Conservation (phyloP, 148 eudicot genomes). For the Silene latifolia region DNA sequence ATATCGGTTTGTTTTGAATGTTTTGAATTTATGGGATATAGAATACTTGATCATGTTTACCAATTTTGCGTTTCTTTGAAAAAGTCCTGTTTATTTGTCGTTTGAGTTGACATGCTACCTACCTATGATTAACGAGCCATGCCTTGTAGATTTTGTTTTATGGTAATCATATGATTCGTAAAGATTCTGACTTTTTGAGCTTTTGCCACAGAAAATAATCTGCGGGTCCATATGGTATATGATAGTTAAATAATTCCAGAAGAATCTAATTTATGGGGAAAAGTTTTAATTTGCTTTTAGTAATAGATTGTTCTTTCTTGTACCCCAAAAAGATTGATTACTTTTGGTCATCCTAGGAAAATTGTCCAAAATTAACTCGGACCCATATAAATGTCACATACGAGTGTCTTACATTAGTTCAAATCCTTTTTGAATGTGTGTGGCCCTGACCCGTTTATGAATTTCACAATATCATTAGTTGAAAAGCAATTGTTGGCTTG, state of each 20-base stretch:
- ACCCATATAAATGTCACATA: background rate
- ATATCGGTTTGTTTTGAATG: too few species aligned
- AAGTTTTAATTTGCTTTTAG: background rate
- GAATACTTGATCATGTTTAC: too few species aligned
- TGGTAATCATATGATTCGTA: background rate
- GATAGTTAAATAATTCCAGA: background rate
- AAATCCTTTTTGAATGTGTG: background rate
- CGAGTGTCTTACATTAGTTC: background rate
- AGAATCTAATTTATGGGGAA: background rate
- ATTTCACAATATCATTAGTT: background rate
- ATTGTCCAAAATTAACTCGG: background rate
- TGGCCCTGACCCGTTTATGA: background rate
- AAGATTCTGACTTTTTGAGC: background rate
- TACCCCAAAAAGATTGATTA: background rate
- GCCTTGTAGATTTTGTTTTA: too few species aligned
- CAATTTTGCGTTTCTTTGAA: too few species aligned
- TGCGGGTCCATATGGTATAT: background rate
- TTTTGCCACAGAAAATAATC: background rate
- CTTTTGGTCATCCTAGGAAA: conserved; percentile 5
- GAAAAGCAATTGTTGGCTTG: conserved; percentile 9
- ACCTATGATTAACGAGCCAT: too few species aligned
- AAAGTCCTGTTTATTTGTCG: too few species aligned
- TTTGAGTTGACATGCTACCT: too few species aligned
- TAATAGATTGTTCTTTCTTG: background rate
- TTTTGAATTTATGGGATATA: too few species aligned